Percentiles rank a stretch among this genome's conserved stretches.
Conservation (phyloP, 2,329 filamentous ascomycete species). For the Paecilomyces variotii region DNA sequence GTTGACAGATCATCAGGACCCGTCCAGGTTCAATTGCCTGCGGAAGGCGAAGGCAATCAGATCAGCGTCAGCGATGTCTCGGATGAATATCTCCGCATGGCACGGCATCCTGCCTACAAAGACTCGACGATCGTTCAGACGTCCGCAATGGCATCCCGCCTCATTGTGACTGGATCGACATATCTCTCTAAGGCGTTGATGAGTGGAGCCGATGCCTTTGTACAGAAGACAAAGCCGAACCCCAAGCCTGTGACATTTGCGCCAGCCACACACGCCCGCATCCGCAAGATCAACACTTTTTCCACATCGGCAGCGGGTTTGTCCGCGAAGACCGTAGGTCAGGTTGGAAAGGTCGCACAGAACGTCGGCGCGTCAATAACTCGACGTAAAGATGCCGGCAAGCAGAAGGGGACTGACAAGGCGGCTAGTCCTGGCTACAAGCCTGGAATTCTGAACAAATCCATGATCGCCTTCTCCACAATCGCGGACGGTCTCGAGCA, state of each 20-base stretch:
- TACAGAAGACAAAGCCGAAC: slow-evolving; percentile 68
- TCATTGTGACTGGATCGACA: slow-evolving; percentile 82
- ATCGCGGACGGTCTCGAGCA: slow-evolving; percentile 90
- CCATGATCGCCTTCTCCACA: slow-evolving; percentile 90
- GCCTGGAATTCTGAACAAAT: slow-evolving; percentile 89
- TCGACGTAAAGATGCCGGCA: slow-evolving; percentile 48
- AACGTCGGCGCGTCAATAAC: slow-evolving; percentile 74
- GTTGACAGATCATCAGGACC: slow-evolving; percentile 29
- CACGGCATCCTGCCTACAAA: slow-evolving; percentile 84
- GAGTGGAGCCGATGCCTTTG: slow-evolving; percentile 70
- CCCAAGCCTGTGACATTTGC: slow-evolving; percentile 80
- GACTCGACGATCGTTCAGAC: slow-evolving; percentile 79
- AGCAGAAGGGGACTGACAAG: slow-evolving; percentile 60
- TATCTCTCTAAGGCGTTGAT: slow-evolving; percentile 71
- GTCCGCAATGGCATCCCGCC: slow-evolving; percentile 76
- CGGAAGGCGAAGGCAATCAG: slow-evolving; percentile 39
- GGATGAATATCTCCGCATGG: slow-evolving; percentile 60
- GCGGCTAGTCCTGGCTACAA: slow-evolving; percentile 60
- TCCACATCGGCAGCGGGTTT: slow-evolving; percentile 70
- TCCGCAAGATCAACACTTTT: slow-evolving; percentile 83
- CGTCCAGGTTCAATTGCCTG: slow-evolving; percentile 41
- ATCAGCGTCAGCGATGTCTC: slow-evolving; percentile 42
- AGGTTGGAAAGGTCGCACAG: slow-evolving; percentile 76
- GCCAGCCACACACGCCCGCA: slow-evolving; percentile 72
- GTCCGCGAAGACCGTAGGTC: slow-evolving; percentile 78